A percentile compares a stretch with the other conserved stretches of the same genome.
phyloP scores from a whole-genome alignment of 2,329 filamentous ascomycete genomes.

The Clonostachys solani region DNA sequence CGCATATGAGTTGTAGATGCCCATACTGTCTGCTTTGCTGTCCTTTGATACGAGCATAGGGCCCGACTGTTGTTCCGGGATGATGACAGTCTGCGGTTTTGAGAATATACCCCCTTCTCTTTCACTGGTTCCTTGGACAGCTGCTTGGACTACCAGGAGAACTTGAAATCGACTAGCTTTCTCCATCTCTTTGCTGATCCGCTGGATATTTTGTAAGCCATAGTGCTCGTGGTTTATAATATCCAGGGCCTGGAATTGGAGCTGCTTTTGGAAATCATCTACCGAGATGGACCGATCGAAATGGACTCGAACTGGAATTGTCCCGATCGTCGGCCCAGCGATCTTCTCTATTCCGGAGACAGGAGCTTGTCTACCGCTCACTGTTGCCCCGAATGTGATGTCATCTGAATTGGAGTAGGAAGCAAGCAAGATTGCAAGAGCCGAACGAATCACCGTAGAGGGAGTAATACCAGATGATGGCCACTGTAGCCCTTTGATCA shows the following conservation, averaged over 20 bases:
- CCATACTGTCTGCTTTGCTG: no score
- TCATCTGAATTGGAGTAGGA: constrained; percentile 7
- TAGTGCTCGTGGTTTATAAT: constrained; percentile 14
- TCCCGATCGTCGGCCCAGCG: constrained; percentile 3
- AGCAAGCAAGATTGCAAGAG: constrained; percentile 16
- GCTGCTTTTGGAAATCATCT: not conserved
- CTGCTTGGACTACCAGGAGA: constrained; percentile 1
- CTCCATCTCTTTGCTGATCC: constrained; percentile 2
- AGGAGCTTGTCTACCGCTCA: constrained; percentile 3
- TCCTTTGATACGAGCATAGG: no score
- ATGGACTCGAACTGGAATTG: constrained; percentile 2
- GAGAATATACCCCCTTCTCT: no score
- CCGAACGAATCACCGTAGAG: constrained; percentile 13
- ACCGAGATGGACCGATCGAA: not conserved
- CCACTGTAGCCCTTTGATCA: no score
- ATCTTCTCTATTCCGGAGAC: constrained; percentile 2
- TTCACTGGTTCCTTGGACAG: no score
- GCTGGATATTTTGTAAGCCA: constrained; percentile 10
- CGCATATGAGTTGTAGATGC: no score
- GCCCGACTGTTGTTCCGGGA: no score
- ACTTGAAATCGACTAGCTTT: not conserved
- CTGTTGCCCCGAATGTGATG: constrained; percentile 2
- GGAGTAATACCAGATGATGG: no score
- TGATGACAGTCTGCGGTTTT: no score
- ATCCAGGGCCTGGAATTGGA: constrained; percentile 13